Percentiles rank a stretch among this genome's conserved stretches.
Evolutionary conservation across 192 early-diverging fungal genomes (phyloP).

Genomic region (Jimgerdemannia lactiflua): DNA sequence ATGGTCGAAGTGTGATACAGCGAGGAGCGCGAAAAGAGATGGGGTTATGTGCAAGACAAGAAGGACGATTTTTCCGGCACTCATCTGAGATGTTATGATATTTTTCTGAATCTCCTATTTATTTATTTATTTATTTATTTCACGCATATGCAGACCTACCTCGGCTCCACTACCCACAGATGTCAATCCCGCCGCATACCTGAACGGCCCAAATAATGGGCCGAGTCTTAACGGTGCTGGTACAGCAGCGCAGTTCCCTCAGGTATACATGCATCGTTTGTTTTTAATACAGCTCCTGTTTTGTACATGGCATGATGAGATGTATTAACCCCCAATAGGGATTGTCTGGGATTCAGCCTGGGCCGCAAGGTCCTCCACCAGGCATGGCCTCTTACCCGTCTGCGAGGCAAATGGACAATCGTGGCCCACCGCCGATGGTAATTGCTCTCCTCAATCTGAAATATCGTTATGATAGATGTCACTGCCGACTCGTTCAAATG

Average conservation of each 20-base stretch:
- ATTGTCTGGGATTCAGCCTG: constrained; percentile 7
- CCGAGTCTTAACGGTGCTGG: background rate
- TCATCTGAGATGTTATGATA: too few species aligned
- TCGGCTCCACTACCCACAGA: background rate
- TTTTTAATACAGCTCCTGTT: too few species aligned
- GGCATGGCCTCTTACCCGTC: constrained; percentile 28
- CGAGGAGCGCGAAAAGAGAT: too few species aligned
- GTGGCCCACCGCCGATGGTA: constrained; percentile 11
- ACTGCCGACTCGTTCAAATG: background rate
- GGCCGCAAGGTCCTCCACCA: constrained; percentile 25
- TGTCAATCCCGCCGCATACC: background rate
- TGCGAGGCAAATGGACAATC: constrained; percentile 8
- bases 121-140: too few species aligned
- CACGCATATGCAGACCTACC: background rate
- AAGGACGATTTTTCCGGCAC: too few species aligned
- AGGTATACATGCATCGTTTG: background rate
- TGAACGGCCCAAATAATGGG: background rate
- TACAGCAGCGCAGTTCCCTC: background rate
- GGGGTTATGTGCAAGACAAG: too few species aligned
- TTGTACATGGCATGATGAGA: too few species aligned
- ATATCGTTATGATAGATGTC: too few species aligned
- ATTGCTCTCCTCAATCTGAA: too few species aligned
- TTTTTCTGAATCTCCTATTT: too few species aligned
- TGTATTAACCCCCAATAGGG: background rate
- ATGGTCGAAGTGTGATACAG: too few species aligned